A percentile compares a stretch with the other conserved stretches of the same genome.
Evolutionary conservation across 1,284 basidiomycete species (phyloP).

Genomic region (Marasmius tenuissimus): DNA sequence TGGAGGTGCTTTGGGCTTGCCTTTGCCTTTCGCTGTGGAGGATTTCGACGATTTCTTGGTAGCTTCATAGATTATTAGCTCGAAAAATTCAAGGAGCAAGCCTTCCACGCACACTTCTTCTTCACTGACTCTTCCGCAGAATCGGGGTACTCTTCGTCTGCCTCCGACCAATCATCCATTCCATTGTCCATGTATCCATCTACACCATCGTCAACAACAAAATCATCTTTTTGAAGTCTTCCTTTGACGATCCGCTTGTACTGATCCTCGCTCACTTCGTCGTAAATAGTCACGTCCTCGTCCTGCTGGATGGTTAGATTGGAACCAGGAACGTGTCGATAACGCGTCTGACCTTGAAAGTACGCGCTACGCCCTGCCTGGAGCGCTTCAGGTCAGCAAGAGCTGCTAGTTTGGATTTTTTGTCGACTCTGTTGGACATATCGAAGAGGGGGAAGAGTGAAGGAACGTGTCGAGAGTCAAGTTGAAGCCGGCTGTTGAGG

Average conservation of each 20-base stretch:
- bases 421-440: slow-evolving; percentile 31
- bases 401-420: slow-evolving; percentile 37
- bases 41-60: slow-evolving; percentile 43
- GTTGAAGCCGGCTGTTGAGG: too few relatives aligned
- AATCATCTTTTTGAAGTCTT: slow-evolving; percentile 89
- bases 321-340: background rate
- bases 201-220: slow-evolving; percentile 93
- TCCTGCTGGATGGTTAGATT: slow-evolving; percentile 29
- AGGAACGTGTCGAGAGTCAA: background rate
- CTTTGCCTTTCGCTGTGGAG: slow-evolving; percentile 34
- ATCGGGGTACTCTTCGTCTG: slow-evolving; percentile 46
- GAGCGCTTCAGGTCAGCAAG: slow-evolving; percentile 51
- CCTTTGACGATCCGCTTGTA: slow-evolving; percentile 86
- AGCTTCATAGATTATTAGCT: background rate
- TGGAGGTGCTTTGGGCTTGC: slow-evolving; percentile 37
- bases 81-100: background rate
- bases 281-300: slow-evolving; percentile 80
- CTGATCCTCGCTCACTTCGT: slow-evolving; percentile 90
- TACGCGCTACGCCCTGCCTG: slow-evolving; percentile 48
- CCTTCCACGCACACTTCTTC: slow-evolving; percentile 41
- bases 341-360: slow-evolving; percentile 39
- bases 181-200: slow-evolving; percentile 96
- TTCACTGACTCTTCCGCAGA: slow-evolving; percentile 37
- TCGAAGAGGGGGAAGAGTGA: background rate
- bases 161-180: slow-evolving; percentile 86